Percentiles rank a stretch among this genome's conserved stretches.
Conservation (phyloP, 2,329 filamentous ascomycete species). For the Cordyceps cicadae region DNA sequence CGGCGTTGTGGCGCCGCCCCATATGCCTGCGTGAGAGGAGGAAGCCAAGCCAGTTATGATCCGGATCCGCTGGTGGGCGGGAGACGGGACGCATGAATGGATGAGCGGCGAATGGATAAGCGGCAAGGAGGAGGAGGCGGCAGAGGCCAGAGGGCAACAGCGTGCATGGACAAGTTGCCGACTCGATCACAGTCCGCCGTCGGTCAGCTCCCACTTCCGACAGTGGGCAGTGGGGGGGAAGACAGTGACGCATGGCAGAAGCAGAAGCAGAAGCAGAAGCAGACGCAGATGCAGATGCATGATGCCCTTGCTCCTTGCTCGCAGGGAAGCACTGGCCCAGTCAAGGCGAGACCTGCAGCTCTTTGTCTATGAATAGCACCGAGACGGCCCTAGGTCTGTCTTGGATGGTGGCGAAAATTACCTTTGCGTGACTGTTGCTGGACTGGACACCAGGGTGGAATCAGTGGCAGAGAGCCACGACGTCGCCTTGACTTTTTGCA, state of each 20-base stretch:
- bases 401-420: background rate
- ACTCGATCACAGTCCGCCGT: no score
- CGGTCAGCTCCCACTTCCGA: background rate
- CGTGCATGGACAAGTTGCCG: no score
- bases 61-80: background rate
- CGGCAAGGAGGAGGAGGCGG: no score
- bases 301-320: background rate
- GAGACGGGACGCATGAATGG: background rate
- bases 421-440: background rate
- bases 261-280: background rate
- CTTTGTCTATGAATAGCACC: conserved; percentile 10
- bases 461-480: background rate
- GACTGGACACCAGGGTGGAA: background rate
- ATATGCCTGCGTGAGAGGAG: background rate
- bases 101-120: background rate
- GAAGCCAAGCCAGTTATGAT: background rate
- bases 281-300: background rate
- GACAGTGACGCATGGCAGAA: background rate
- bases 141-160: no score
- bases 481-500: background rate
- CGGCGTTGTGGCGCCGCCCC: conserved; percentile 9
- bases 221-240: background rate
- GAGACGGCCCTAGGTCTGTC: background rate
- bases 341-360: conserved; percentile 8
- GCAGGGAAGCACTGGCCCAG: background rate